Evolutionary conservation across 192 early-diverging fungal genomes (phyloP), one percentile per base, ranked within the genome.

Genomic region (Podila verticillata): DNA sequence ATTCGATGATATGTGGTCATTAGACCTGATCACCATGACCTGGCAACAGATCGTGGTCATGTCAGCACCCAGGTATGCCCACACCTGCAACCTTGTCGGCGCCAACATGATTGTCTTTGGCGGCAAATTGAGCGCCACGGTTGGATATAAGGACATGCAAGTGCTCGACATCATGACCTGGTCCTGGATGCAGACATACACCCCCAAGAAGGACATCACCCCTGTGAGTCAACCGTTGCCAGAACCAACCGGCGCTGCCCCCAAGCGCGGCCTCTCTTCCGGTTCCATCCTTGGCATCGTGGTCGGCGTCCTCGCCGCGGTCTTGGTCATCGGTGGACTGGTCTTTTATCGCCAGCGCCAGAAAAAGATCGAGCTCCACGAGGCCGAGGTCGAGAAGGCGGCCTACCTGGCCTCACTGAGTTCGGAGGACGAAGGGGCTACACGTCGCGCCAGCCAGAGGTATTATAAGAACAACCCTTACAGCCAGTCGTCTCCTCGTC

Each of bases 101-200:
- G 77, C 77, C 66, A 80, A 72, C 47, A 80, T 80, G 63, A 57
- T 78, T 44, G 68, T 78, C 26, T 70, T 26, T 66, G 74, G 68
- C 24, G 74, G 74, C 3, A n/a, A n/a, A n/a, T n/a, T 31, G 48
- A 15, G 57, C 63, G 12, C 54, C 12, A 48, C 34, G 26, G 31
- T 47, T 17, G 77, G 70, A 54, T 80, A 72, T n/a, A 13, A 61
- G 20, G 77, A 80, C 49, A 44, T 61, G 24, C 77, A 72, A 19
- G 77, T 80, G 10, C 72, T 62, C n/a, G 77, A 80, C 48, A 48
- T 80, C 9, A 62, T 72, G 29, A 48, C 20, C 22, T 29, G 66
- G 0, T n/a, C 17, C 7, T 80, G 77, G 77, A 59, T 72, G 77
- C 17, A 1, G 3, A 39, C 29, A 0, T 80, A 72, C 30, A 31